Evolutionary conservation across 139 green algal species (phyloP).

Genomic region (Chlamydomonas eustigma): DNA sequence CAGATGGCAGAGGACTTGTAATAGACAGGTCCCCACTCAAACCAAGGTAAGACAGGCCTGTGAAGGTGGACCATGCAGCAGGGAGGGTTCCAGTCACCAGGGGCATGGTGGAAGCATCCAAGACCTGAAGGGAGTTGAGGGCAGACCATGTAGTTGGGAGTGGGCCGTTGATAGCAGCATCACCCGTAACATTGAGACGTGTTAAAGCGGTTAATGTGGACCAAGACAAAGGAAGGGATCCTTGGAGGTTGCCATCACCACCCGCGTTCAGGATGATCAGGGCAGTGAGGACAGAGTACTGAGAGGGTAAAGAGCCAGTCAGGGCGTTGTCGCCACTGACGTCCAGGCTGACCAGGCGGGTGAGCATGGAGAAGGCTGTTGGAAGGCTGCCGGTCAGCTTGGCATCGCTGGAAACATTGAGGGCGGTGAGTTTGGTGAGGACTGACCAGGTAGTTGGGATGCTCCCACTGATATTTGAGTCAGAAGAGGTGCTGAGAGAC

Average conservation of each 20-base stretch:
- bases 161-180: constrained; percentile 6
- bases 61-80: neutral
- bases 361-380: neutral
- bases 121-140: neutral
- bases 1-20: constrained; percentile 3
- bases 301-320: neutral
- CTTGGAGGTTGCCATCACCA: neutral
- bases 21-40: neutral
- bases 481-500: neutral
- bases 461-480: neutral
- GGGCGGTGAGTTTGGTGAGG: neutral
- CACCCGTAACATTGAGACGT: neutral
- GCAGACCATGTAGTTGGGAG: constrained; percentile 8
- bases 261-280: constrained; percentile 6
- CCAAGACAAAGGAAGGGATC: neutral
- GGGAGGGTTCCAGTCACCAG: constrained; percentile 9
- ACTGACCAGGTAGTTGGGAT: neutral
- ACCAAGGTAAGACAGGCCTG: neutral
- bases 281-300: neutral
- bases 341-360: neutral
- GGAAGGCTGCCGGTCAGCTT: neutral
- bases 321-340: neutral
- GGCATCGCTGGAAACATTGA: neutral
- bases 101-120: neutral
- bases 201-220: neutral